Conservation (phyloP, 1,139 yeast genomes). For the Torulaspora pretoriensis region DNA sequence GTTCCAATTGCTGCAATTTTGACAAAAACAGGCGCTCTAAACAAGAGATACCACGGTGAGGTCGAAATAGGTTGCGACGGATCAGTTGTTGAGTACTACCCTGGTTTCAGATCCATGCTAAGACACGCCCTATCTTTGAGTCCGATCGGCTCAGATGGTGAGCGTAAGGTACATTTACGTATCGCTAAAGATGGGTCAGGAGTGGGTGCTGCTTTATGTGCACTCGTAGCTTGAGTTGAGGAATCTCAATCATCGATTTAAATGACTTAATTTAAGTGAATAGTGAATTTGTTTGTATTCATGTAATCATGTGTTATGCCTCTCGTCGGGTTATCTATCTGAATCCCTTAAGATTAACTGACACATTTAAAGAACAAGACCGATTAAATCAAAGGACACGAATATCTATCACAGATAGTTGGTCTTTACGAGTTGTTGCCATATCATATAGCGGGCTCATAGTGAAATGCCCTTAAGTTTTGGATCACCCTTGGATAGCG, state of each 20-base stretch:
- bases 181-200: conserved; percentile 94
- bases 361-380: background rate
- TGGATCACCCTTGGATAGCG: conserved; percentile 8
- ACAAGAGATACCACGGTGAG: conserved; percentile 53
- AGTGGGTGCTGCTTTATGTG: conserved; percentile 94
- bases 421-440: background rate
- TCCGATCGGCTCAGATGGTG: conserved; percentile 66
- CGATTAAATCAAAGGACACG: background rate
- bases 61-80: conserved; percentile 96
- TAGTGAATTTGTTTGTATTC: background rate
- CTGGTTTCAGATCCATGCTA: conserved; percentile 73
- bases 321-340: background rate
- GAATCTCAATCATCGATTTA: background rate
- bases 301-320: background rate
- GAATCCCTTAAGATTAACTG: background rate
- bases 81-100: conserved; percentile 85
- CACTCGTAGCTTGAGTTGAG: conserved; percentile 38
- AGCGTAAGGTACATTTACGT: conserved; percentile 64
- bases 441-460: background rate
- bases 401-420: background rate
- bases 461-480: conserved; percentile 13
- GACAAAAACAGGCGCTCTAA: conserved; percentile 52
- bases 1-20: conserved; percentile 82
- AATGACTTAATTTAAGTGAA: background rate
- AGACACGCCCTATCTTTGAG: conserved; percentile 70